phyloP scores from a whole-genome alignment of 345 rosid species.

The Turnera subulata region DNA sequence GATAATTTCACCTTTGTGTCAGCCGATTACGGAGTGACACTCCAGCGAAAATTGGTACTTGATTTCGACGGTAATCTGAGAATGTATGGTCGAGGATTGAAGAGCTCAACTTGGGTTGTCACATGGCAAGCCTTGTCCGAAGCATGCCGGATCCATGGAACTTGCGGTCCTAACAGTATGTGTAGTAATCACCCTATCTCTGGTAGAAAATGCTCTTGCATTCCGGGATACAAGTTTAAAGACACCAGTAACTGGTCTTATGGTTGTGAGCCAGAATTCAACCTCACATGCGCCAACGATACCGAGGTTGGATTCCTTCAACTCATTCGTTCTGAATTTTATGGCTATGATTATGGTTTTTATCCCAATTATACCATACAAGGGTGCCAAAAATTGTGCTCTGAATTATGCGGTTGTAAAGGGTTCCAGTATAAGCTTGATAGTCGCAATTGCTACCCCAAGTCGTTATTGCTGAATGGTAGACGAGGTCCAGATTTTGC shows the following conservation, averaged over 20 bases:
- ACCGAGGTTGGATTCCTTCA: neutral
- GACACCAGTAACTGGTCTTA: too few species aligned
- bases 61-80: conserved; percentile 8
- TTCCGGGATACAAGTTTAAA: too few species aligned
- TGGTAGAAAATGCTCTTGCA: too few species aligned
- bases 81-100: neutral
- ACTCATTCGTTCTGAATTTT: conserved; percentile 6
- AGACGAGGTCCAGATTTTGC: neutral
- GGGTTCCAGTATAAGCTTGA: too few species aligned
- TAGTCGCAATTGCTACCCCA: conserved; percentile 13
- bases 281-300: neutral
- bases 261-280: conserved; percentile 15
- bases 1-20: neutral
- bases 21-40: neutral
- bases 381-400: too few species aligned
- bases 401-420: too few species aligned
- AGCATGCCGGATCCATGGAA: conserved; percentile 10
- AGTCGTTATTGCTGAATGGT: conserved; percentile 5
- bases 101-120: neutral
- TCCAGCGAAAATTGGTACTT: conserved; percentile 6
- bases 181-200: conserved; percentile 6
- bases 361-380: too few species aligned
- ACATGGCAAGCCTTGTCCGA: conserved; percentile 6
- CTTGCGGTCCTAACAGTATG: conserved; percentile 5
- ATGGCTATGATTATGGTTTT: too few species aligned